Evolutionary conservation across 345 rosid genomes (phyloP), one percentile per base, ranked within the genome.

Genomic region (Arabidopsis suecica): DNA sequence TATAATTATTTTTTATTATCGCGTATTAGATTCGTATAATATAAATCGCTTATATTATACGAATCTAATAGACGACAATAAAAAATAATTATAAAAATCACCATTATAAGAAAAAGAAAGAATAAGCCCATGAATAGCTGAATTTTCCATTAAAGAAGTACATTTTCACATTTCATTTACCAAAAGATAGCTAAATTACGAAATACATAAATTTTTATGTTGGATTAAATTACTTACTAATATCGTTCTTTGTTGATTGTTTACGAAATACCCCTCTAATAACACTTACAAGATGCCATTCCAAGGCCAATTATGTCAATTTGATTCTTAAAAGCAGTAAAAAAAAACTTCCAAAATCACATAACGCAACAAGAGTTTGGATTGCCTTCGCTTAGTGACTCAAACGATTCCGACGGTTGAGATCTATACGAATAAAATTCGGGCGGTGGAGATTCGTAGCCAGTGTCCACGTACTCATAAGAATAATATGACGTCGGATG

Each of bases 321-420:
- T 64, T n/a, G 13, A 8, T 25, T 6, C 11, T 5, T 16, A 16
- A 16, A 16, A 16, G 18, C 18, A 16, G 18, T 16, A 16, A 16
- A 16, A 16, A 12, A 70, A 18, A 37, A 6, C 9, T 1, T 20
- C 47, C 69, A 66, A 25, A 28, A 28, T 88, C 88, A 93, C 97
- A 93, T 85, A 8, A 93, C 28, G 33, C 82, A 82, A 85, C 98
- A 93, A 23, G 96, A 94, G 71, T 93, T 91, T 0, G 96, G 98
- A 74, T 93, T 93, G 67, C 93, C 97, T 6, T 93, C 98, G 61
- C 94, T 93, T 8, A 93, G 85, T 37, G 89, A 68, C 76, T 91
- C 97, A 7, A 93, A 93, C 18, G 98, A 84, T 5, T 84, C 82
- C 0, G 84, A 73, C 71, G 89, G 83, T 48, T 74, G 89, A 11